Evolutionary conservation across 1,284 basidiomycete species (phyloP).

Genomic region (Leccinum pachyderme): DNA sequence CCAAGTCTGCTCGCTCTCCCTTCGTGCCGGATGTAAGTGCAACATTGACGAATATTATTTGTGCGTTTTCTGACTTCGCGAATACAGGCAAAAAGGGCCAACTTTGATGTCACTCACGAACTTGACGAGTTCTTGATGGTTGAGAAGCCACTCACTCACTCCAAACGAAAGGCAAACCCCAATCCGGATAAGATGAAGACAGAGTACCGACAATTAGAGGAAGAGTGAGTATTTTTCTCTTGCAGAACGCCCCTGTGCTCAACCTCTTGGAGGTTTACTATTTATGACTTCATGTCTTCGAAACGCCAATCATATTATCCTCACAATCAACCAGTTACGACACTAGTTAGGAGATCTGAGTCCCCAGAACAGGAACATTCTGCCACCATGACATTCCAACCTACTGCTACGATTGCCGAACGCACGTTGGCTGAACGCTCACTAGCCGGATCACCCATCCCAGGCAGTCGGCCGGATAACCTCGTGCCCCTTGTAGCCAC

Average conservation of each 20-base stretch:
- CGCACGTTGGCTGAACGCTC: slow-evolving; percentile 55
- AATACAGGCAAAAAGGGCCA: slow-evolving; percentile 82
- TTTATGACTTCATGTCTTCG: slow-evolving; percentile 70
- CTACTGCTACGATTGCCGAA: slow-evolving; percentile 52
- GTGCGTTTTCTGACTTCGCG: slow-evolving; percentile 12
- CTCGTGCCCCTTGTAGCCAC: slow-evolving; percentile 31
- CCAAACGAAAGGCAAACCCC: slow-evolving; percentile 83
- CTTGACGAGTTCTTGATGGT: slow-evolving; percentile 95
- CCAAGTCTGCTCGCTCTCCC: slow-evolving; percentile 77
- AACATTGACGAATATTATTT: background rate
- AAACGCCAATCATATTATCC: slow-evolving; percentile 76
- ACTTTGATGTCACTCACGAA: slow-evolving; percentile 97
- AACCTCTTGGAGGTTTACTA: slow-evolving; percentile 56
- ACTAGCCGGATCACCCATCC: slow-evolving; percentile 53
- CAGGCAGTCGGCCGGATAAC: slow-evolving; percentile 25
- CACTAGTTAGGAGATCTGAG: slow-evolving; percentile 41
- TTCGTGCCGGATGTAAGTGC: slow-evolving; percentile 87
- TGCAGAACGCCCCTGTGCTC: background rate
- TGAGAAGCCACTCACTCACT: slow-evolving; percentile 93
- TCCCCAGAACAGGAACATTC: slow-evolving; percentile 37
- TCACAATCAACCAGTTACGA: slow-evolving; percentile 66
- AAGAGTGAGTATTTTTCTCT: slow-evolving; percentile 62
- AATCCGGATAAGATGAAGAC: slow-evolving; percentile 86
- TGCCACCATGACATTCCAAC: slow-evolving; percentile 38
- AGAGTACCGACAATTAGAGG: slow-evolving; percentile 89